Conservation (phyloP, 2,329 filamentous ascomycete species). For the Karstenula rhodostoma region DNA sequence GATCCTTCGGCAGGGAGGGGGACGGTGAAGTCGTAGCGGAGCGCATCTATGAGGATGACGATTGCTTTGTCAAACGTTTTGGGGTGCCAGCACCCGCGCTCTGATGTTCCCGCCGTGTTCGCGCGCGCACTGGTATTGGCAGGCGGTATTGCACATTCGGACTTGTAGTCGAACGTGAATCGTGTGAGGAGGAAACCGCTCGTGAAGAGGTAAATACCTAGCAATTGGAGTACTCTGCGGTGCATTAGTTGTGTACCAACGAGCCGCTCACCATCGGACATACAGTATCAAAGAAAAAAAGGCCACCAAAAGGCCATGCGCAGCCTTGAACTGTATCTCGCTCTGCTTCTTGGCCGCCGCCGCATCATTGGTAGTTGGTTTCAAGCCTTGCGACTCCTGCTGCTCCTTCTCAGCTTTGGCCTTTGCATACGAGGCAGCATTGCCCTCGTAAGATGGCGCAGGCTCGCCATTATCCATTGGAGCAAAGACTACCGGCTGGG, state of each 20-base stretch:
- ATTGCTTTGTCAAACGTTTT: conserved; percentile 93
- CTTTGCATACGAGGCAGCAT: conserved; percentile 46
- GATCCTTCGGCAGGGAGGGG: conserved; percentile 68
- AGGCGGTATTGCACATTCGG: conserved; percentile 79
- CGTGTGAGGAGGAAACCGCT: conserved; percentile 93
- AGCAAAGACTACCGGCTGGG: conserved; percentile 13
- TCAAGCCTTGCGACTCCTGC: conserved; percentile 41
- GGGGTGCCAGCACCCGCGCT: conserved; percentile 91
- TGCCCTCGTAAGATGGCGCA: conserved; percentile 47
- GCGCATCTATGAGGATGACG: conserved; percentile 87
- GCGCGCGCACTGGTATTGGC: conserved; percentile 55
- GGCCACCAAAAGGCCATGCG: conserved; percentile 62
- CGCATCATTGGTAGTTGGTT: conserved; percentile 35
- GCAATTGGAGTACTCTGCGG: conserved; percentile 72
- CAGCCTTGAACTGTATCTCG: conserved; percentile 61
- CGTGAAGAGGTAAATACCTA: conserved; percentile 91
- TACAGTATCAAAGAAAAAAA: conserved; percentile 76
- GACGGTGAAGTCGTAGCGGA: conserved; percentile 96
- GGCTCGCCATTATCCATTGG: conserved; percentile 50
- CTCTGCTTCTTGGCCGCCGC: conserved; percentile 51
- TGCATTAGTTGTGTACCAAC: conserved; percentile 17
- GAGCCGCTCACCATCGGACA: conserved; percentile 6
- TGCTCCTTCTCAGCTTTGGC: conserved; percentile 45
- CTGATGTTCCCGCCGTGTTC: conserved; percentile 50
- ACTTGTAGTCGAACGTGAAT: conserved; percentile 78